These are phyloP conservation scores for Wickerhamiella allomyrinae DNA, from an alignment of 805 yeast genomes.

Conservation along the genomic window DNA sequence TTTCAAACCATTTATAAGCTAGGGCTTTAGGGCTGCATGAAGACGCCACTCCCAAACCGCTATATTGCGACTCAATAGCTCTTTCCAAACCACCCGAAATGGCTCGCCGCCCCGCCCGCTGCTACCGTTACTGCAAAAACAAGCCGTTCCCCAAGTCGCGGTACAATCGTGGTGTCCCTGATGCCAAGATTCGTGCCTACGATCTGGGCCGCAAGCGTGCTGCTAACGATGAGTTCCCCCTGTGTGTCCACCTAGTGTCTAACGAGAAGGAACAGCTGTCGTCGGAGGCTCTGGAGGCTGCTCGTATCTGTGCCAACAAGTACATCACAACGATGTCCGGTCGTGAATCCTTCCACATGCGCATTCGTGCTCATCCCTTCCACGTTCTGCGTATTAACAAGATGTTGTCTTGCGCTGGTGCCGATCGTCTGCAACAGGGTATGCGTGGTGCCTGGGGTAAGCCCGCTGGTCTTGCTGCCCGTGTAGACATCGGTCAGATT, in stretches of 20 bases:
- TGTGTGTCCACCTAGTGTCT: conserved; percentile 97
- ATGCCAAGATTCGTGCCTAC: conserved; percentile 96
- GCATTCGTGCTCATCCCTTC: conserved; percentile 99
- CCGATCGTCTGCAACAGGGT: conserved; percentile 99
- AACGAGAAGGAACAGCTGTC: conserved; percentile 99
- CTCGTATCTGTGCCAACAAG: conserved; percentile 99
- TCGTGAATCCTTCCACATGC: conserved; percentile 99
- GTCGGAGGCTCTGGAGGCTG: conserved; percentile 99
- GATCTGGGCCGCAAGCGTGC: conserved; percentile 99
- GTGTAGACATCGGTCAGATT: conserved; percentile 97
- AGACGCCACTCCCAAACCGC: conserved; percentile 1
- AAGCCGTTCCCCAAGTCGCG: conserved; percentile 99
- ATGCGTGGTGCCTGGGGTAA: conserved; percentile 99
- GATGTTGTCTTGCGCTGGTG: conserved; percentile 99
- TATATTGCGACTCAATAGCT: too few relatives aligned
- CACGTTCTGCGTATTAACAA: conserved; percentile 99
- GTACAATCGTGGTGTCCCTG: conserved; percentile 99
- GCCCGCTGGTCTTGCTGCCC: conserved; percentile 99
- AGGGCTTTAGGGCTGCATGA: conserved; percentile 1
- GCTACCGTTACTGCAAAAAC: conserved; percentile 99
- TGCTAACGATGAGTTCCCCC: conserved; percentile 97
- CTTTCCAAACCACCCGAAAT: conserved; percentile 34
- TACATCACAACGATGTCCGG: conserved; percentile 96
- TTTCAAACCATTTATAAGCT: not conserved
- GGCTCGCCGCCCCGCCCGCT: conserved; percentile 99